Base-by-base conservation (phyloP, 768 basidiomycete genomes). In the Tulasnella sp. region DNA sequence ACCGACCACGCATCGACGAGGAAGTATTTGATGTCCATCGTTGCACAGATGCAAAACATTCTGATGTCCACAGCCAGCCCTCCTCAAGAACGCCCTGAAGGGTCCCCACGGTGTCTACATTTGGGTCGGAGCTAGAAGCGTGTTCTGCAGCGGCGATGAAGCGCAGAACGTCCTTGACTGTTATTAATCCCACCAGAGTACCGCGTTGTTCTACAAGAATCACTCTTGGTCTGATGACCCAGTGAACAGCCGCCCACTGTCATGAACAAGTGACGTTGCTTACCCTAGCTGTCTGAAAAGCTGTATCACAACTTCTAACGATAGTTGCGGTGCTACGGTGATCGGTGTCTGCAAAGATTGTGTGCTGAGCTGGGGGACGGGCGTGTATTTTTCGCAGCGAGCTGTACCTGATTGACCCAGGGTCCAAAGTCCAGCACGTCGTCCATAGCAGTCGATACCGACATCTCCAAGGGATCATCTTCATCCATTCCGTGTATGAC, bases 211-310 rank as follows among this genome's bases (percentile, higher is more conserved):
- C 93, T 3, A 98, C 94, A 16, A 98, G 84, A 71, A 99, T 96
- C n/a, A 96, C 92, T 34, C 95, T 90, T 0, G 97, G 97, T 8
- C 96, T 98, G 75, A 4, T 66, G 68, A 67, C 72, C 47, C n/a
- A 40, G 67, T 8, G 36, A 34, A 62, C 62, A 75, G 39, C 22
- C 66, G 52, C 59, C 75, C 41, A 34, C 22, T 36, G 72, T 40
- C 42, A 62, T 34, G 19, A 74, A 52, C 59, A 37, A 14, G 41
- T 29, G 64, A 67, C 19, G 17, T 0, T 16, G 84, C 93, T 76
- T 77, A 97, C 97, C 97, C 97, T 90, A 99, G 92, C 62, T 94
- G 86, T 78, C 96, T 93, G 84, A 98, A 99, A 34, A 99, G 81
- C 78, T 99, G 94, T 91, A 97, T 94, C 8, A 95, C 94, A 70